Evolutionary conservation across 352 stramenopile genomes (phyloP), one percentile per base, ranked within the genome.

Genomic region (Phytophthora pini): DNA sequence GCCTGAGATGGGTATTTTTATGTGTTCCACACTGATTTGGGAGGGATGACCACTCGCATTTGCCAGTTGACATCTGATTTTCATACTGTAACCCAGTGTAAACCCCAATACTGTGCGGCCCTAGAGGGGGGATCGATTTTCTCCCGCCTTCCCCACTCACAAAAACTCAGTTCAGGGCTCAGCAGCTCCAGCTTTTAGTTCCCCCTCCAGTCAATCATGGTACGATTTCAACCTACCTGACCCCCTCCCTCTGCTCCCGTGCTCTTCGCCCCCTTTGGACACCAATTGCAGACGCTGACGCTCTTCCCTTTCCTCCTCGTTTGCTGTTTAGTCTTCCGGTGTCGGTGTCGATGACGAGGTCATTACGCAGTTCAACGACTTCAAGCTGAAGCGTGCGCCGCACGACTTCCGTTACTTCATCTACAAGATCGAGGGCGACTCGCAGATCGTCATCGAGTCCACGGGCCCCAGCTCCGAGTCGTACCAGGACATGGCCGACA

Each of bases 401-500:
- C 80, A 95, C 77, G 97, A 98, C 71, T 93, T 88, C 74, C 92
- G 94, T 61, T 98, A 98, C 90, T 98, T 98, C 70, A 95, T 98
- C 77, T 98, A 98, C 87, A 97, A 97, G 84, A 98, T 98, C 68
- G 88, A 95, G 56, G 82, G 86, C 60, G 86, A 98, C 79, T 87
- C 80, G 70, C 90, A 98, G 76, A 98, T 99, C 56, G 86, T 97
- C 43, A 97, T 98, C 72, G 92, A 97, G 36, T 88, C 89, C 29
- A 87, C 80, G 39, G 93, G 93, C 29, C 73, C 80, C 27, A 72
- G 77, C 47, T 69, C 57, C 10, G 89, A 97, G 66, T 92, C 76
- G 36, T 97, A 95, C 73, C 82, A 97, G 50, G 88, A 97, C 71
- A 97, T 97, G 74, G 78, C 79, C 51, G 70, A 71, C 54, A 92